Base-by-base conservation (phyloP, 1,284 basidiomycete species). In the Laetiporus sulphureus region DNA sequence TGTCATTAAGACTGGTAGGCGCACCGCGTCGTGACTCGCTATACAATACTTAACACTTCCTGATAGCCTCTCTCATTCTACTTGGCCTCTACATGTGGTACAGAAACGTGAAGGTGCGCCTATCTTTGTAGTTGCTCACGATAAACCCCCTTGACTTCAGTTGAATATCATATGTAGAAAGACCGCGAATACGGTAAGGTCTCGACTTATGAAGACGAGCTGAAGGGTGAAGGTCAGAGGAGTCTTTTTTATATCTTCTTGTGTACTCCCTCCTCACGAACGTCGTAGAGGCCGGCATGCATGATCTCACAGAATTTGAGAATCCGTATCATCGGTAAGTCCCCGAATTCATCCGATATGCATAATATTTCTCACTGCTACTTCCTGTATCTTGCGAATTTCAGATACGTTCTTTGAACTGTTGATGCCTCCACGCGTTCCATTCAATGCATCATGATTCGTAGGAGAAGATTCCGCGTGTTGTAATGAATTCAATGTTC, bases 281-380 rank as follows among this genome's bases (percentile, higher is more conserved):
- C 8, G 10, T 7, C 12, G 4, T 40, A 54, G 52, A 52, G 50
- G 52, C 50, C 25, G 50, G 52, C 10, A 54, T 54, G 50, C 52
- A 49, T 27, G 50, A 54, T 23, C 32, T 54, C n/a, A 52, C 48
- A 2, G 50, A 52, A 34, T 46, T 52, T 15, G 49, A 51, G 44
- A 54, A 50, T 31, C 39, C 24, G 1, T 53, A 36, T 18, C 34
- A 36, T 36, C 34, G 34, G 34, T 23, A 15, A 8, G 34, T 22
- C 32, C n/a, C n/a, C n/a, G n/a, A n/a, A n/a, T n/a, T n/a, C n/a
- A n/a, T n/a, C n/a, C n/a, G n/a, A n/a, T n/a, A n/a, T n/a, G n/a
- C n/a, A n/a, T n/a, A n/a, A n/a, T n/a, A n/a, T n/a, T n/a, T n/a
- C 13, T 27, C 8, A 27, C 25, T 27, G 13, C 8, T 27, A 27